Percentiles rank a stretch among this genome's conserved stretches.
These are phyloP conservation scores for Sporisorium scitamineum DNA, from an alignment of 1,284 basidiomycete species.

Conservation along the genomic window DNA sequence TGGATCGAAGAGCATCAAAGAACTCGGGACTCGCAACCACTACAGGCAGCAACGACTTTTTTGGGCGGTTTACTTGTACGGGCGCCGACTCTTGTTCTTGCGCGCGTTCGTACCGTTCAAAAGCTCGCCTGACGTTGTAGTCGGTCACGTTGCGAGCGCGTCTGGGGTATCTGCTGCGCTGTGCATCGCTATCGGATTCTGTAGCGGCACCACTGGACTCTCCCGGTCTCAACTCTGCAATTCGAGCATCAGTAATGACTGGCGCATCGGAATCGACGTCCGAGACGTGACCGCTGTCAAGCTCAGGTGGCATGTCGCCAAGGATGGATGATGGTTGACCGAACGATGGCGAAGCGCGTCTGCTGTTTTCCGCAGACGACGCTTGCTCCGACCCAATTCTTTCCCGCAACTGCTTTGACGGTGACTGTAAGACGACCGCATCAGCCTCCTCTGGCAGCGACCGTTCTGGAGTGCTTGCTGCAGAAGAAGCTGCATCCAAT, in stretches of 20 bases:
- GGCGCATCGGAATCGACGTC: slow-evolving; percentile 10
- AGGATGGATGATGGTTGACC: not conserved
- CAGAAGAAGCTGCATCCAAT: not conserved
- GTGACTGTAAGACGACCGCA: not conserved
- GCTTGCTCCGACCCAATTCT: not conserved
- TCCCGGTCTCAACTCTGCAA: not conserved
- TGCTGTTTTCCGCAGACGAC: not conserved
- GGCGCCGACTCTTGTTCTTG: not conserved
- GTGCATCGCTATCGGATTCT: slow-evolving; percentile 21
- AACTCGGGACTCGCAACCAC: slow-evolving; percentile 14
- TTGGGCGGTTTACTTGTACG: not conserved
- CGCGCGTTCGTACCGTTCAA: slow-evolving; percentile 16
- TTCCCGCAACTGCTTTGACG: not conserved
- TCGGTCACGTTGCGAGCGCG: slow-evolving; percentile 34
- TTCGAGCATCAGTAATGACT: slow-evolving; percentile 12
- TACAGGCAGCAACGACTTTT: slow-evolving; percentile 8
- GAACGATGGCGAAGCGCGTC: not conserved
- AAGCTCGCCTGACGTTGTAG: slow-evolving; percentile 33
- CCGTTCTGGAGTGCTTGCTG: not conserved
- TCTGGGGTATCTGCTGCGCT: slow-evolving; percentile 27
- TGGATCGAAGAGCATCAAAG: slow-evolving; percentile 26
- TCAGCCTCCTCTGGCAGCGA: not conserved
- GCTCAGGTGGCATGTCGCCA: not conserved
- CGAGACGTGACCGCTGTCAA: slow-evolving; percentile 2
- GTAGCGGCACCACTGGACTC: slow-evolving; percentile 20